These are phyloP conservation scores for Castanea mollissima DNA, from an alignment of 306 rosid species.

Conservation along the genomic window DNA sequence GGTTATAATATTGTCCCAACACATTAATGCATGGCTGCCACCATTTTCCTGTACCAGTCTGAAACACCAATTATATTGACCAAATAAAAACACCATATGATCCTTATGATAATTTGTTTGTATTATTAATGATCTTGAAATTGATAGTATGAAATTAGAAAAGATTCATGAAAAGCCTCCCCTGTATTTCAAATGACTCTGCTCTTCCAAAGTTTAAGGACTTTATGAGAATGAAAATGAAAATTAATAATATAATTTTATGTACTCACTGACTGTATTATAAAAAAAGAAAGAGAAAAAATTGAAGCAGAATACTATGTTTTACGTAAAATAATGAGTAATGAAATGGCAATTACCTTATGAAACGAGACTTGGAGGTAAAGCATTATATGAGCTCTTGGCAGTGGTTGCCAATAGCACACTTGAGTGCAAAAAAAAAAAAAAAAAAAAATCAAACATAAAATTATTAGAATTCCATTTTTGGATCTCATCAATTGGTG, in stretches of 20 bases:
- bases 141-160: neutral
- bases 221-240: too few relatives aligned
- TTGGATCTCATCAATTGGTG: too few relatives aligned
- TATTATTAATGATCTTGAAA: neutral
- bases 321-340: neutral
- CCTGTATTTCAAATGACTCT: neutral
- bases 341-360: neutral
- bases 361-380: neutral
- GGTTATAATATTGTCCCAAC: conserved; percentile 31
- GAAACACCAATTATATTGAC: conserved; percentile 19
- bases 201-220: neutral
- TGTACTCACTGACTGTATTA: too few relatives aligned
- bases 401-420: too few relatives aligned
- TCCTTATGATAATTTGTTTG: neutral
- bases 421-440: too few relatives aligned
- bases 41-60: conserved; percentile 28
- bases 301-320: too few relatives aligned
- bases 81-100: conserved; percentile 24
- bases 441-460: too few relatives aligned
- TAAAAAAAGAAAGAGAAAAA: neutral
- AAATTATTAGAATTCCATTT: too few relatives aligned
- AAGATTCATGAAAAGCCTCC: too few relatives aligned
- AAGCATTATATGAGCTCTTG: too few relatives aligned
- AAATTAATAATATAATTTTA: too few relatives aligned
- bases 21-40: conserved; percentile 25